Base-by-base conservation (phyloP, 2,329 filamentous ascomycete genomes). In the Neonectria punicea region DNA sequence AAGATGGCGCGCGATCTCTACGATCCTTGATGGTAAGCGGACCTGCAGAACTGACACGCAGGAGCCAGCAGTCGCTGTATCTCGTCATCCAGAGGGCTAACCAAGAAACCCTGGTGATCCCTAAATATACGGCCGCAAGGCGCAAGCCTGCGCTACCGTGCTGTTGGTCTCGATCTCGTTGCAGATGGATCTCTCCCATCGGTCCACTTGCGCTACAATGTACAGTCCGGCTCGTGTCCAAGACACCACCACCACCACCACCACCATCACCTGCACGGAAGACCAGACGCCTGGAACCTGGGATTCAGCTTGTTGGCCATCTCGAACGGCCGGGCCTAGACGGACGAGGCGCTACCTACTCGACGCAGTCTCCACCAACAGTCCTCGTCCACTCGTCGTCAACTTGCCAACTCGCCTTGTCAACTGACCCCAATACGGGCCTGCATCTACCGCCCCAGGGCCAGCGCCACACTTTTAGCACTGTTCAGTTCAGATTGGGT, bases 31-130 rank as follows among this genome's bases (percentile, higher is more conserved):
- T 53, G 56, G 51, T 51, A 44, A 61, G 63, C 60, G 65, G 62
- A 67, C 66, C 69, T 74, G 72, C 69, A 74, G 58, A 61, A 65
- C 61, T 74, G 70, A 72, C 72, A 73, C 64, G 72, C 72, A 74
- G 69, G 49, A 70, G 60, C 63, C 36, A 39, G 36, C 36, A 39
- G 14, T 65, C 64, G 68, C 68, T 66, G 70, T 53, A 66, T 58
- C 61, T 65, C 67, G 58, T 49, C 53, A 60, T 70, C 43, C 34
- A 41, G 63, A 66, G 51, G 61, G 58, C 66, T 50, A 58, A 66
- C 70, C 67, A 65, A 53, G 41, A 53, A 53, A 73, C 72, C 72
- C 72, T 74, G 72, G 67, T 67, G 68, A 74, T 74, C 72, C 49
- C 63, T 70, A 47, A 62, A 46, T 22, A 61, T 20, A 43, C 39